Base-by-base conservation (phyloP, 1,284 basidiomycete genomes). In the Apiotrichum veenhuisii region DNA sequence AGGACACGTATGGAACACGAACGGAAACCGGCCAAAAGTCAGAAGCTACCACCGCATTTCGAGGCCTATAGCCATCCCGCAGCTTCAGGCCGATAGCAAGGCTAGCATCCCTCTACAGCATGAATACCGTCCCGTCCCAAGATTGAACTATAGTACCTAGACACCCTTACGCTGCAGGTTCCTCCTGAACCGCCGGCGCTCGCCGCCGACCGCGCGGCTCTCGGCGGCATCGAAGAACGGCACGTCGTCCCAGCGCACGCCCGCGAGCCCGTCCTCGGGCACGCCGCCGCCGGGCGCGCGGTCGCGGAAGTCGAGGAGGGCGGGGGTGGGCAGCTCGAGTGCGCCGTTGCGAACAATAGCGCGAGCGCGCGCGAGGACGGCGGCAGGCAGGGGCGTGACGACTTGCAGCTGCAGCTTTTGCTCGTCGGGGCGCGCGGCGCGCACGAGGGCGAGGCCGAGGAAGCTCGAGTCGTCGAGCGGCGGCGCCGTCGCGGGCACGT, bases 271-370 rank as follows among this genome's bases (percentile, higher is more conserved):
- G 20, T 75, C 77, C 36, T 77, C 79, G 27, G 50, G 37, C 11
- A 55, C 53, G 14, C 52, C 55, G 43, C 38, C 59, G 43, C 41
- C 38, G 40, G 40, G 58, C 50, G 27, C 65, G 64, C 27, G 55
- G 67, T 54, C 43, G 70, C 57, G 77, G 74, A 85, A 87, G 75
- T 96, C 91, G 48, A 97, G 77, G 84, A 92, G 85, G 0, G 87
- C 91, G 83, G 87, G 89, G 0, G 92, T 78, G 0, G 93, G 93
- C 0, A 97, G 77, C 69, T 95, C 91, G 63, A 96, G 79, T 65
- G 89, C 88, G 5, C 93, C 93, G 51, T 74, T 75, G 70, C 89
- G 90, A 37, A 93, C 84, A 1, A 95, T 71, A 17, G 83, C 79
- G 80, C 80, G 27, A 72, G 72, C 37, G 59, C 60, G 7, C 40